Evolutionary conservation across 352 stramenopile species (phyloP), one percentile per base, ranked within the genome.

Genomic region (Globisporangium cystogenes): DNA sequence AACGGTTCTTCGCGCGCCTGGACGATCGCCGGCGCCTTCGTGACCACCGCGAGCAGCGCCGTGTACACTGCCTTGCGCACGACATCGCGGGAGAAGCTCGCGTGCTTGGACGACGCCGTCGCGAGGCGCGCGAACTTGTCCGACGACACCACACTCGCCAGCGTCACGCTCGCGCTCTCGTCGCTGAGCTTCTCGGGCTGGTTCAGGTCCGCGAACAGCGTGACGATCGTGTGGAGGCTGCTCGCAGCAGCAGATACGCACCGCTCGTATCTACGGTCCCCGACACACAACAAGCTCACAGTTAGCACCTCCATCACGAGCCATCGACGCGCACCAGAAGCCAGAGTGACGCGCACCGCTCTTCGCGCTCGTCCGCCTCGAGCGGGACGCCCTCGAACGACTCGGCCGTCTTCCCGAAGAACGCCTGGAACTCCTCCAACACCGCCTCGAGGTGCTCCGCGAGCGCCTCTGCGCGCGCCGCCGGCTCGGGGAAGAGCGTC

Each of bases 31-130:
- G 62, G 72, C 12, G 79, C 72, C 0, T 58, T 49, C 2, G 53
- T 59, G 45, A 78, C 79, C n/a, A 92, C 58, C 11, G 72, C 74
- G 45, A 73, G 64, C 36, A 93, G 53, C 14, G 62, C 62, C 24
- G 72, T 64, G 72, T 91, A 93, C 29, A 74, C 66, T 7, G 77
- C 74, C 54, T 75, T 83, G 23, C 82, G 71, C 33, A 93, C 77
- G 48, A 60, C 68, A 39, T 86, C 78, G 23, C 80, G 74, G 21
- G 80, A 76, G 43, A 93, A 93, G 44, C 82, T 90, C 20, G 69
- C 55, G 48, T 90, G 85, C 65, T 93, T 93, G 0, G 80, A 90
- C 4, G 76, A 70, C 14, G 70, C 63, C 2, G 72, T 76, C 6
- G 75, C 74, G 23, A 90, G 65, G 3, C 64, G 65, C 12, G 55